These are phyloP conservation scores for Articulospora tetracladia DNA, from an alignment of 495 filamentous ascomycete genomes.

Conservation along the genomic window DNA sequence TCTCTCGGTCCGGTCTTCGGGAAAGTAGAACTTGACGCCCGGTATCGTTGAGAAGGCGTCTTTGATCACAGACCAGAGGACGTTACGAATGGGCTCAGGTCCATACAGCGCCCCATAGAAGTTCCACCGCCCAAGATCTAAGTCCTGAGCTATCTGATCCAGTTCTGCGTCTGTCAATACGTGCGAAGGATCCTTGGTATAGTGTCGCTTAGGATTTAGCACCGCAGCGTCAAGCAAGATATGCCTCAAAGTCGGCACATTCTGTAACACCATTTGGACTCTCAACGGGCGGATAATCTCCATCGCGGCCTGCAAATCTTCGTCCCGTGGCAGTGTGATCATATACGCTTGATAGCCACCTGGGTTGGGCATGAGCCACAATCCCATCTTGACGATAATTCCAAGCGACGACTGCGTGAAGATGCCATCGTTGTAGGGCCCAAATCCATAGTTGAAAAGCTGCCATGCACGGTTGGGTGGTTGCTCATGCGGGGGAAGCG, in stretches of 20 bases:
- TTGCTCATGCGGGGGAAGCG: slow-evolving; percentile 20
- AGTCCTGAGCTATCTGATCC: slow-evolving; percentile 29
- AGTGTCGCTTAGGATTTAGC: slow-evolving; percentile 31
- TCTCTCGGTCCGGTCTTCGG: slow-evolving; percentile 31
- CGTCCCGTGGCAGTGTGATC: slow-evolving; percentile 48
- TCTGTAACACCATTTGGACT: slow-evolving; percentile 41
- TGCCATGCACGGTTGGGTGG: slow-evolving; percentile 42
- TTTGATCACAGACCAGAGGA: slow-evolving; percentile 44
- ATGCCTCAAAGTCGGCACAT: slow-evolving; percentile 47
- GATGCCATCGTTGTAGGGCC: slow-evolving; percentile 52
- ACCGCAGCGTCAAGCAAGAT: slow-evolving; percentile 42
- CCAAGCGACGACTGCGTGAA: slow-evolving; percentile 56
- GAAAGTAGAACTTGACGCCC: slow-evolving; percentile 41
- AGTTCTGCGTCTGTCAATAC: slow-evolving; percentile 37
- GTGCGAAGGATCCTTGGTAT: slow-evolving; percentile 25
- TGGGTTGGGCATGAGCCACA: slow-evolving; percentile 51
- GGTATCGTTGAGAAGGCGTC: slow-evolving; percentile 38
- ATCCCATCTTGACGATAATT: slow-evolving; percentile 57
- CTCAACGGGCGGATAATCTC: slow-evolving; percentile 48
- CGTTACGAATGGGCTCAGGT: slow-evolving; percentile 35
- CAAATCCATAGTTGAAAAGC: slow-evolving; percentile 51
- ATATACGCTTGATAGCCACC: slow-evolving; percentile 45
- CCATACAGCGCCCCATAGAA: slow-evolving; percentile 55
- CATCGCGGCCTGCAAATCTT: slow-evolving; percentile 45
- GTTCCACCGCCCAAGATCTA: slow-evolving; percentile 43